phyloP scores from a whole-genome alignment of 352 stramenopile genomes.

The Pythium apleroticum region DNA sequence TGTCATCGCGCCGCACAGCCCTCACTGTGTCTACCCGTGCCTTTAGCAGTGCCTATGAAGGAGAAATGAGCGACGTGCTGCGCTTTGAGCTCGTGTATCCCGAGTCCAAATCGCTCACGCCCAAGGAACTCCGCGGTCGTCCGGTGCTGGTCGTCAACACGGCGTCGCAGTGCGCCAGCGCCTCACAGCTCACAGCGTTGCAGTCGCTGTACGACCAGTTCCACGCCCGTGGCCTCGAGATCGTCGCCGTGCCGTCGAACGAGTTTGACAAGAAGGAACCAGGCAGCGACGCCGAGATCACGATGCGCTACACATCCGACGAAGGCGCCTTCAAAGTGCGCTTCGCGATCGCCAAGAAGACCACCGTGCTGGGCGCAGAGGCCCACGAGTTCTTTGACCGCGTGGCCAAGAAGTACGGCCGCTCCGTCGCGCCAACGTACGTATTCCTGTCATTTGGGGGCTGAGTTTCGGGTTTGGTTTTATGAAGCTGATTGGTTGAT shows the following conservation, averaged over 20 bases:
- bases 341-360: conserved; percentile 59
- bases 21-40: background rate
- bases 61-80: conserved; percentile 46
- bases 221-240: conserved; percentile 40
- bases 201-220: conserved; percentile 56
- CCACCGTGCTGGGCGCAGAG: conserved; percentile 38
- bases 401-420: conserved; percentile 61
- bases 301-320: conserved; percentile 36
- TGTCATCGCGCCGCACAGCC: background rate
- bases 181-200: conserved; percentile 49
- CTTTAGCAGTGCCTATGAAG: conserved; percentile 20
- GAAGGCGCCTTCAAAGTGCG: conserved; percentile 35
- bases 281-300: conserved; percentile 39
- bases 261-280: conserved; percentile 68
- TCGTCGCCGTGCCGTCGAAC: conserved; percentile 67
- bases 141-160: conserved; percentile 72
- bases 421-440: conserved; percentile 62
- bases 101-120: conserved; percentile 29
- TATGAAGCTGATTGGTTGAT: background rate
- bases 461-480: background rate
- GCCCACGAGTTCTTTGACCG: conserved; percentile 68
- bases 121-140: conserved; percentile 38
- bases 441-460: background rate
- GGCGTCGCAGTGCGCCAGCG: conserved; percentile 54
- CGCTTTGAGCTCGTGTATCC: conserved; percentile 49